Percentiles rank a stretch among this genome's conserved stretches.
Conservation (phyloP, 1,284 basidiomycete genomes). For the Rhodotorula glutinis region DNA sequence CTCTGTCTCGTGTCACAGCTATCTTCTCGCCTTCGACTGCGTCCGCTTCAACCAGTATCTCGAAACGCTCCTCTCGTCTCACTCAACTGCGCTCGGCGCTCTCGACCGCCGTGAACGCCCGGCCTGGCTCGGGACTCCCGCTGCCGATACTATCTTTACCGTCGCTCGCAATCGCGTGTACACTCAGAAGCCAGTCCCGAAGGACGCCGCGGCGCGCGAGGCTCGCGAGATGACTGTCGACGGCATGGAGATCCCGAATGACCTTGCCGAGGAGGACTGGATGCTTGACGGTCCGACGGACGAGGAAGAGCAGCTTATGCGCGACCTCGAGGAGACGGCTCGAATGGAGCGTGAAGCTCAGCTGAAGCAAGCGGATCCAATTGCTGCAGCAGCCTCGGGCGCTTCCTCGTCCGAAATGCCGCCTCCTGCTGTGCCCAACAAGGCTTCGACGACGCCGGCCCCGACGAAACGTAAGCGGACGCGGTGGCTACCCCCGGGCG, state of each 20-base stretch:
- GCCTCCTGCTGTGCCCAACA: constrained; percentile 37
- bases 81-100: constrained; percentile 50
- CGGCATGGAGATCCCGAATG: constrained; percentile 44
- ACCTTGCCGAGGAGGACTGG: constrained; percentile 38
- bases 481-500: constrained; percentile 69
- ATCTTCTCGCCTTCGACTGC: constrained; percentile 85
- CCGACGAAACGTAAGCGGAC: constrained; percentile 4
- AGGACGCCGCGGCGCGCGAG: constrained; percentile 42
- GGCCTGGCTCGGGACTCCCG: constrained; percentile 82
- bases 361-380: background rate
- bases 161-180: constrained; percentile 79
- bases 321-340: constrained; percentile 55
- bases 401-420: constrained; percentile 36
- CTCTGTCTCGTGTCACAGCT: constrained; percentile 54
- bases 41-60: constrained; percentile 88
- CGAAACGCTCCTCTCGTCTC: constrained; percentile 80
- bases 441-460: background rate
- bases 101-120: constrained; percentile 60
- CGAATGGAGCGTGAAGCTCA: constrained; percentile 42
- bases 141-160: constrained; percentile 81
- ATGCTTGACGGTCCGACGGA: constrained; percentile 6
- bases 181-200: constrained; percentile 52
- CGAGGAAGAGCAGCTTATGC: constrained; percentile 33
- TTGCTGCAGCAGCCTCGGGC: too few species aligned
- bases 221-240: constrained; percentile 41